Conservation (phyloP, 139 green algal genomes). For the Tetradesmus obliquus region DNA sequence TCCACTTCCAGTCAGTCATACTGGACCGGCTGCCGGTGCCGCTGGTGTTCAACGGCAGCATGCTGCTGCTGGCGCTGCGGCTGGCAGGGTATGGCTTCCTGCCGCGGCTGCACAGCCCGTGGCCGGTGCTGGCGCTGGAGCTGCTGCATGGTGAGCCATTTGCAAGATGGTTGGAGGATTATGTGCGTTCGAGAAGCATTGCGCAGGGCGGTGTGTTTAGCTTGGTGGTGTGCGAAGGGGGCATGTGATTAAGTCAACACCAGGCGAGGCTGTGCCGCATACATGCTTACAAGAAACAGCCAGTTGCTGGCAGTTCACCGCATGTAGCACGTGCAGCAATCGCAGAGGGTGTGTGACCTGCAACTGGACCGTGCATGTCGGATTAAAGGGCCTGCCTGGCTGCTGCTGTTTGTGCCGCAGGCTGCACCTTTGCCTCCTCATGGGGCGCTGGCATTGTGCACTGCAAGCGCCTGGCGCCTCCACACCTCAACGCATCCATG, state of each 20-base stretch:
- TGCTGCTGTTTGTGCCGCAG: not conserved
- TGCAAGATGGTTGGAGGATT: not conserved
- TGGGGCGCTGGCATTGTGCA: conserved; percentile 59
- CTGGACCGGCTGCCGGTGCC: not conserved
- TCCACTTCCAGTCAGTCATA: conserved; percentile 43
- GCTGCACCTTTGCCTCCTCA: conserved; percentile 63
- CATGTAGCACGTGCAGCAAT: too few relatives aligned
- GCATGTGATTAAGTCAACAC: not conserved
- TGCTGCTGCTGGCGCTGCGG: conserved; percentile 35
- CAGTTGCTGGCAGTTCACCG: too few relatives aligned
- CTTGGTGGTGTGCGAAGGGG: too few relatives aligned
- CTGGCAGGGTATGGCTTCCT: conserved; percentile 50
- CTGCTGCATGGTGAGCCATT: conserved; percentile 50
- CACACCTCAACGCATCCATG: conserved; percentile 48
- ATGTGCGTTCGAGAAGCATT: not conserved
- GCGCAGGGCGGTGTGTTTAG: too few relatives aligned
- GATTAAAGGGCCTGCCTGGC: too few relatives aligned
- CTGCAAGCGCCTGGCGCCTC: conserved; percentile 52
- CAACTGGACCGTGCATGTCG: too few relatives aligned
- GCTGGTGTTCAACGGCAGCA: conserved; percentile 13
- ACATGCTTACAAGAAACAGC: too few relatives aligned
- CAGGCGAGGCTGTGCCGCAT: too few relatives aligned
- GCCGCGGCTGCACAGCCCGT: conserved; percentile 34
- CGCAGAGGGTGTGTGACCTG: too few relatives aligned
- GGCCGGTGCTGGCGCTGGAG: conserved; percentile 52